Base-by-base conservation (phyloP, 1,284 basidiomycete species). In the Chalciporus sp. region DNA sequence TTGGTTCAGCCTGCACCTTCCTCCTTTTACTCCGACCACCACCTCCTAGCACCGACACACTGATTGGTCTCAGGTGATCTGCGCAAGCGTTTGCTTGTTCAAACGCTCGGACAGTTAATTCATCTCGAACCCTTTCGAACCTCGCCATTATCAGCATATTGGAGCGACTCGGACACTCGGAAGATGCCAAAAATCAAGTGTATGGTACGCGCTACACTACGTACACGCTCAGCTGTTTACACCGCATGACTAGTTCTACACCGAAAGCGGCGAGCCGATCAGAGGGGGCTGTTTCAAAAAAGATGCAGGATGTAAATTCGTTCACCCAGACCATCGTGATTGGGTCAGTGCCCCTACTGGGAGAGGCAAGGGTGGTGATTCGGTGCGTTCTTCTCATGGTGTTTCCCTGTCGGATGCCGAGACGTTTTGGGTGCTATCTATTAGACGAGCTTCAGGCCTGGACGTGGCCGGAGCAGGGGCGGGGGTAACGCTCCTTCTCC, bases 111-210 rank as follows among this genome's bases (percentile, higher is more conserved):
- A 33, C 14, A 31, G 14, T 5, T 12, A 28, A n/a, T 42, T 20
- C 48, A 17, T 17, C 19, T 39, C 2, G 23, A 16, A 27, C 40
- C 19, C 7, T 6, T 17, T 40, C 37, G 20, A 29, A 37, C 1
- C 7, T 26, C 48, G n/a, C 16, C 19, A 19, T 45, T 45, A 45
- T 31, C 43, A 12, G n/a, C 17, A n/a, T 23, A 23, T 23, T 23
- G 23, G 6, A 17, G 17, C 11, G 7, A 47, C 23, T 23, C 23
- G 19, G 4, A 16, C 27, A 19, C 42, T 20, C 37, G 7, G 17
- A 37, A 20, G 46, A 72, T 72, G 67, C 59, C 65, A 47, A 53
- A 55, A 16, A 49, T 41, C 19, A 67, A 51, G 39, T 68, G 67
- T 45, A 65, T 7, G 47, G 67, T 70, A 57, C 42, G 67, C 42